Base-by-base conservation (phyloP, 768 basidiomycete genomes). In the Sistotremastrum suecicum region DNA sequence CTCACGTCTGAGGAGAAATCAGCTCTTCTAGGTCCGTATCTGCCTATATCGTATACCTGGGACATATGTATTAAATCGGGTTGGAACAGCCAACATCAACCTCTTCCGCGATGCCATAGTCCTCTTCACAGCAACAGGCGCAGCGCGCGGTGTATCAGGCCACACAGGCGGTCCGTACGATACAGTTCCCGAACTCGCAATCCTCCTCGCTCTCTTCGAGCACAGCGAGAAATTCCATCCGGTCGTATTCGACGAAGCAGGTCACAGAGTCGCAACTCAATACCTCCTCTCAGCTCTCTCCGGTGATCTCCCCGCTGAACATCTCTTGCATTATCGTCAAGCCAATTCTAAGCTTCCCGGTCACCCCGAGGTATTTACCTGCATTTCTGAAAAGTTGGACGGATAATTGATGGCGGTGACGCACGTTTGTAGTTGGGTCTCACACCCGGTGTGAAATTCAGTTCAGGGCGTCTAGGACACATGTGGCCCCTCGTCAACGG, bases 381-480 rank as follows among this genome's bases (percentile, higher is more conserved):
- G n/a, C n/a, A n/a, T n/a, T n/a, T n/a, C n/a, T n/a, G n/a, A n/a
- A n/a, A n/a, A n/a, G n/a, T n/a, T n/a, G n/a, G n/a, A n/a, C n/a
- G n/a, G n/a, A n/a, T n/a, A n/a, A n/a, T n/a, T n/a, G n/a, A n/a
- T n/a, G n/a, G 20, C 20, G 20, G 2, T 20, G 20, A 20, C 20
- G 20, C 20, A 20, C 20, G 20, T 20, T 20, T 20, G 20, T 20
- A 20, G 20, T 70, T 90, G 5, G 88, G 88, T 28, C 68, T 90
- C 48, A 90, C 88, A 0, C 88, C 88, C n/a, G 88, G 88, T 31
- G 76, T 91, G 63, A 87, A 88, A 63, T 91, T 91, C 65, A 89
- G 87, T 3, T 90, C 87, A 1, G 88, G 88, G n/a, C 82, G 88
- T 58, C 74, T 91, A 12, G 88, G 88, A 1, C 88, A 91, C 62